Base-by-base conservation (phyloP, 768 basidiomycete genomes). In the Leucosporidium yakuticum region DNA sequence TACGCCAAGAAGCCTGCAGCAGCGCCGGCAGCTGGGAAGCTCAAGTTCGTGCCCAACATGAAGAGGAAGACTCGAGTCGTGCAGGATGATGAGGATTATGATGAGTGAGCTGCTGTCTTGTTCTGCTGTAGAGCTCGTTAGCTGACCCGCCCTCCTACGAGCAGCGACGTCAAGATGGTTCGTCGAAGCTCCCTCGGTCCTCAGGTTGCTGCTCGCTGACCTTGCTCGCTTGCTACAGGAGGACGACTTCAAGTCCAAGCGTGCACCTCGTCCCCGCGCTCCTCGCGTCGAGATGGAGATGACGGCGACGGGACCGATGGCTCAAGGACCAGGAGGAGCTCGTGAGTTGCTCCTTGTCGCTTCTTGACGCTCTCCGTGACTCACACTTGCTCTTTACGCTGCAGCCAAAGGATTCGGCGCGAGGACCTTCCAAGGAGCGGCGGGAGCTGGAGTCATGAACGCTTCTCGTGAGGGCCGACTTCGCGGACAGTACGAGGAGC, bases 291-390 rank as follows among this genome's bases (percentile, higher is more conserved):
- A 72, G 36, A 51, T 72, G 11, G 65, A 72, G 29, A 72, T 72
- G 71, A 69, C 69, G 11, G 66, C 72, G 0, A 62, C 56, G 15
- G 72, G 72, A 23, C 72, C 72, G 47, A 73, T 73, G 72, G 72
- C 72, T 0, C 72, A 73, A n/a, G 72, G 72, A 47, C 72, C 72
- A 6, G 61, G 62, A 9, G 69, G 65, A 29, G 63, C 65, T 29
- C 63, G 72, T 73, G 19, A 47, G 72, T 68, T 31, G 23, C 6
- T 15, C 12, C n/a, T 50, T 15, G 39, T 3, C 14, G 39, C 53
- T 29, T 12, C 20, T n/a, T 14, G 25, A 25, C 48, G 8, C 54
- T 20, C 12, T 19, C 11, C 4, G 15, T 34, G 25, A 39, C 50
- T 54, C 29, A 36, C 23, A 25, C 17, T 11, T 23, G 31, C 6